Evolutionary conservation across 805 yeast species (phyloP).

Genomic region (Yamadazyma nakazawae): DNA sequence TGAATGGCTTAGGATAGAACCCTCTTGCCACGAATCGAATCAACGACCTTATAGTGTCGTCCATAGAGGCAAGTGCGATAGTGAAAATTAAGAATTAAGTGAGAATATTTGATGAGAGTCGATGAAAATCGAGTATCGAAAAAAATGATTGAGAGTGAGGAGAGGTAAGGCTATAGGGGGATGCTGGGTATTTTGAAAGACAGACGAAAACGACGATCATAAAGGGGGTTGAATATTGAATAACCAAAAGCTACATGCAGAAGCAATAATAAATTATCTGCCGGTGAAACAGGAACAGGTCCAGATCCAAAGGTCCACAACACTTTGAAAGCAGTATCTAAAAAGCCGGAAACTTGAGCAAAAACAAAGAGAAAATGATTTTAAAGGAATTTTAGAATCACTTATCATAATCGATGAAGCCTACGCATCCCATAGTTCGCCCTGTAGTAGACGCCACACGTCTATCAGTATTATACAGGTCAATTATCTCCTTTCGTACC

Average conservation of each 20-base stretch:
- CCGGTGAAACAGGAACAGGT: too few relatives aligned
- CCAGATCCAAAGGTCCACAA: too few relatives aligned
- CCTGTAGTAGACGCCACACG: not conserved
- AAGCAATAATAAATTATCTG: too few relatives aligned
- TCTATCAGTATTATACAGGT: not conserved
- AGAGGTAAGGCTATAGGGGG: not conserved
- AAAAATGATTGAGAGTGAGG: not conserved
- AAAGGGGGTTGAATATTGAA: too few relatives aligned
- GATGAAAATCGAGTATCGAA: not conserved
- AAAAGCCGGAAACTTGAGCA: too few relatives aligned
- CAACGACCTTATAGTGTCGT: constrained; percentile 48
- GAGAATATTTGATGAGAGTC: not conserved
- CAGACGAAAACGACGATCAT: too few relatives aligned
- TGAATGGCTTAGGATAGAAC: constrained; percentile 81
- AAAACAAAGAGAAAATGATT: too few relatives aligned
- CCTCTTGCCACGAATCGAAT: constrained; percentile 81
- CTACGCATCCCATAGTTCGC: not conserved
- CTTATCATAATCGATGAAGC: not conserved
- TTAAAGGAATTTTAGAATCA: too few relatives aligned
- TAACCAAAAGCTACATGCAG: too few relatives aligned
- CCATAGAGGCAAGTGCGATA: constrained; percentile 23
- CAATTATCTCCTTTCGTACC: not conserved
- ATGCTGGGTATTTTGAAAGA: too few relatives aligned
- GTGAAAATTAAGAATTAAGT: not conserved
- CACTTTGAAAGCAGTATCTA: too few relatives aligned